phyloP scores from a whole-genome alignment of 768 basidiomycete species.

The Boletus sp. region DNA sequence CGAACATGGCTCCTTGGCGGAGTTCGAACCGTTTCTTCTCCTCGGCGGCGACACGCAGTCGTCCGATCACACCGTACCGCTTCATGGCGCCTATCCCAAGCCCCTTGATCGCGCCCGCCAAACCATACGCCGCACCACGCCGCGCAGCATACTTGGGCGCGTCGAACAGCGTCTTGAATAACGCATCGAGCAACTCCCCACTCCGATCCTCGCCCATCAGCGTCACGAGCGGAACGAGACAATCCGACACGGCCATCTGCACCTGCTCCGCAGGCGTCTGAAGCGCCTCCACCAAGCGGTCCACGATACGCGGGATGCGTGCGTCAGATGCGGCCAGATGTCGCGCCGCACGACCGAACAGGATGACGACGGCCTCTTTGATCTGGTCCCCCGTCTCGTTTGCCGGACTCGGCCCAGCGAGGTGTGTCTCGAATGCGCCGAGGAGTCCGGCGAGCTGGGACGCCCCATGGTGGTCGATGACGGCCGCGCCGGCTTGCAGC shows the following conservation, averaged over 20 bases:
- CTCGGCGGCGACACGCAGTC: constrained; percentile 71
- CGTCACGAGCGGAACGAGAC: constrained; percentile 81
- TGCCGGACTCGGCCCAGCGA: constrained; percentile 49
- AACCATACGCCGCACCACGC: constrained; percentile 96
- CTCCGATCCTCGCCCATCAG: constrained; percentile 48
- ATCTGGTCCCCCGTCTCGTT: constrained; percentile 81
- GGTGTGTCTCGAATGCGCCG: constrained; percentile 73
- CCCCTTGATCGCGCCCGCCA: constrained; percentile 92
- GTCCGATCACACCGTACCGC: constrained; percentile 72
- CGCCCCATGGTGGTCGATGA: constrained; percentile 83
- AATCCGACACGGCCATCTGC: constrained; percentile 94
- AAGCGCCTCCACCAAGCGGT: constrained; percentile 82
- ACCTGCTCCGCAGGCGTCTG: constrained; percentile 96
- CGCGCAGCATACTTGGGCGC: constrained; percentile 86
- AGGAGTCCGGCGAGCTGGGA: constrained; percentile 70
- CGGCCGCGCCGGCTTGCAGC: constrained; percentile 76
- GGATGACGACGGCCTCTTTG: constrained; percentile 92
- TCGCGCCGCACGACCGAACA: constrained; percentile 88
- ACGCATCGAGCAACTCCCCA: constrained; percentile 62
- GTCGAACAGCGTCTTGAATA: constrained; percentile 74
- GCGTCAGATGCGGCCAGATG: constrained; percentile 77
- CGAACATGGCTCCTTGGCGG: constrained; percentile 92
- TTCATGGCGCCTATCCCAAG: constrained; percentile 83
- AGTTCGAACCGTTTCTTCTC: constrained; percentile 88
- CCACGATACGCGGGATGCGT: constrained; percentile 78